Conservation (phyloP, 2,329 filamentous ascomycete genomes). For the Colletotrichum tropicale region DNA sequence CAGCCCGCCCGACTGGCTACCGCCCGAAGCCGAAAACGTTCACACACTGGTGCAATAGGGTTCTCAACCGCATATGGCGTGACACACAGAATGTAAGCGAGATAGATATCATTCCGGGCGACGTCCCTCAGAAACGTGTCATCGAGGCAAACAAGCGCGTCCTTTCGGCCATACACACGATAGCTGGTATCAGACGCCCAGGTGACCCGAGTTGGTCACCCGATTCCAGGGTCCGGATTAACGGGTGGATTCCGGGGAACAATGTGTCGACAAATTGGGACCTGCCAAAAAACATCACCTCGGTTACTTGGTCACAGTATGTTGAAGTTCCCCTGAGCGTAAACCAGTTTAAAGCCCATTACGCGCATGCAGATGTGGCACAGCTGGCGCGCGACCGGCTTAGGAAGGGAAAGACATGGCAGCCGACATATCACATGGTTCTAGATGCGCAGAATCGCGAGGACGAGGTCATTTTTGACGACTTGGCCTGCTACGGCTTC, state of each 20-base stretch:
- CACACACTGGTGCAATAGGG: not conserved
- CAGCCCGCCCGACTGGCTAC: not conserved
- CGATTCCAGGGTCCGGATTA: too few relatives aligned
- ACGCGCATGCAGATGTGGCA: not conserved
- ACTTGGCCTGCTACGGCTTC: not conserved
- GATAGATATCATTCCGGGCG: not conserved
- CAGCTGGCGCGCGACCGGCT: not conserved
- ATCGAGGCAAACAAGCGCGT: slow-evolving; percentile 2
- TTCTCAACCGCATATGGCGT: not conserved
- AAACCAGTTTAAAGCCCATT: not conserved
- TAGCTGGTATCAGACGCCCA: not conserved
- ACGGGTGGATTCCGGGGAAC: too few relatives aligned
- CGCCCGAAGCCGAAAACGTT: not conserved
- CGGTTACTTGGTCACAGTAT: not conserved
- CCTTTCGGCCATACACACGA: not conserved
- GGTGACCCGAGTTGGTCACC: not conserved
- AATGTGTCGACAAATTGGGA: not conserved
- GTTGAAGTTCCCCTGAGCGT: not conserved
- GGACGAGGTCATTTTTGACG: not conserved
- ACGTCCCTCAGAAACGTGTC: not conserved
- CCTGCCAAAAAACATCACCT: not conserved
- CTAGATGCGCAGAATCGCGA: not conserved
- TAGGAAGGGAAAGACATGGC: not conserved
- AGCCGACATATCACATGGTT: not conserved
- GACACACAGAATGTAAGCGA: accelerated